A percentile compares a stretch with the other conserved stretches of the same genome.
phyloP scores from a whole-genome alignment of 306 rosid genomes.

The Notholithocarpus densiflorus region DNA sequence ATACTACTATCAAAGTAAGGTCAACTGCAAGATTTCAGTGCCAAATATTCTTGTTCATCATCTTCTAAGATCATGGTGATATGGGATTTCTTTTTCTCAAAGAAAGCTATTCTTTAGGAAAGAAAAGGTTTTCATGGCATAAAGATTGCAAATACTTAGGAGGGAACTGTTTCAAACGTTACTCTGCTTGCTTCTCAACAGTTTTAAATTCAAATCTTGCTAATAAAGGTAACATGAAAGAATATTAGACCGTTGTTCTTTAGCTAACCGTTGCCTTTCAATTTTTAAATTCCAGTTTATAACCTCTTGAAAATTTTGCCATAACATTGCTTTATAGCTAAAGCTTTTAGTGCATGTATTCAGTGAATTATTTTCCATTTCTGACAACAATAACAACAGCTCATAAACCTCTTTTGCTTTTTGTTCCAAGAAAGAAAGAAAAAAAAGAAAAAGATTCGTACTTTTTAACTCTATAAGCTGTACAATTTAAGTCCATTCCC shows the following conservation, averaged over 20 bases:
- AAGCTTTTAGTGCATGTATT: conserved; percentile 30
- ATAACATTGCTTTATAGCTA: conserved; percentile 30
- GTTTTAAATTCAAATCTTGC: conserved; percentile 52
- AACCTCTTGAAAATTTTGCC: conserved; percentile 8
- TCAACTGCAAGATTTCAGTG: not conserved
- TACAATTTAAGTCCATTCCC: conserved; percentile 21
- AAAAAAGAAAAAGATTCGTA: not conserved
- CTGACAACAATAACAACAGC: conserved; percentile 38
- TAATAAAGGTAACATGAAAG: conserved; percentile 38
- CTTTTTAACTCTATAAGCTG: conserved; percentile 22
- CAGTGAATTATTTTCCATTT: conserved; percentile 41
- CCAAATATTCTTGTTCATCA: not conserved
- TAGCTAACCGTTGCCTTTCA: conserved; percentile 39
- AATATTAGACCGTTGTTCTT: conserved; percentile 46
- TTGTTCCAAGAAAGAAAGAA: conserved; percentile 30
- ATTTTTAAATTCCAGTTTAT: conserved; percentile 37
- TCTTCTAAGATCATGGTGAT: conserved; percentile 14
- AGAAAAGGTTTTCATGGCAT: conserved; percentile 9
- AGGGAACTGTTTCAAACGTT: conserved; percentile 64
- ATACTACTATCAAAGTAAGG: conserved; percentile 11
- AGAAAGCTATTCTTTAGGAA: conserved; percentile 33
- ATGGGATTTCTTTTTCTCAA: conserved; percentile 14
- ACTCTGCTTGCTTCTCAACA: conserved; percentile 18
- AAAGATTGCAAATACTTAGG: conserved; percentile 36
- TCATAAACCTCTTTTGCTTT: conserved; percentile 57